Evolutionary conservation across 305 asterid genomes (phyloP), one percentile per base, ranked within the genome.

Genomic region (Ilex paraguariensis): DNA sequence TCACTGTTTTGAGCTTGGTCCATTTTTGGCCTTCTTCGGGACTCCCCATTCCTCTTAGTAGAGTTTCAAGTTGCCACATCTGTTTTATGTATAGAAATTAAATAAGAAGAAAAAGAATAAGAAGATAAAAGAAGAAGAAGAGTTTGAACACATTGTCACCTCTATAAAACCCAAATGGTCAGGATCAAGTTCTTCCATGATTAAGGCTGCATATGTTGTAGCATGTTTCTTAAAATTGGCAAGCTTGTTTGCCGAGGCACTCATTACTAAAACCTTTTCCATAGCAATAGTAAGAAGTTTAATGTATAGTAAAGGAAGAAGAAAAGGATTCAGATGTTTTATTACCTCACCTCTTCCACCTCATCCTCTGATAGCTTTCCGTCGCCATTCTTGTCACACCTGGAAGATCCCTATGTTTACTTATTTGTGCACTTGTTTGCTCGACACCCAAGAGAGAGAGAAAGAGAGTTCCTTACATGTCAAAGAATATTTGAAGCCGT

Each of bases 381-480:
- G 77, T 93, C 97, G 31, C 99, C 97, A 78, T 93, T 87, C 81
- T 87, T 93, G 78, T 93, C 99, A 70, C 99, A 93, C 99, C 97
- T 93, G 75, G 49, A 77, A 67, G 58, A 21, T 36, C 5, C 6
- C 21, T 15, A 52, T 14, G n/a, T 10, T 7, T 49, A 49, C 16
- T 49, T 15, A 52, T 52, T 6, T 15, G 30, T 52, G 56, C 13
- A 8, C 56, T n/a, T 10, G 30, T 7, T n/a, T 7, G 56, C 31
- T 4, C 17, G 13, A n/a, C 9, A n/a, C 7, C 10, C 9, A 14
- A 52, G 56, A 16, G 56, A 3, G 30, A 14, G 30, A 52, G 56
- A 16, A 10, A 52, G 56, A 17, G 28, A 52, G 56, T 40, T n/a
- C 45, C 76, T 79, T 78, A 93, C 99, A 93, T 93, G 85, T 87